These are phyloP conservation scores for Phytophthora pinifolia DNA, from an alignment of 352 stramenopile genomes.

Conservation along the genomic window DNA sequence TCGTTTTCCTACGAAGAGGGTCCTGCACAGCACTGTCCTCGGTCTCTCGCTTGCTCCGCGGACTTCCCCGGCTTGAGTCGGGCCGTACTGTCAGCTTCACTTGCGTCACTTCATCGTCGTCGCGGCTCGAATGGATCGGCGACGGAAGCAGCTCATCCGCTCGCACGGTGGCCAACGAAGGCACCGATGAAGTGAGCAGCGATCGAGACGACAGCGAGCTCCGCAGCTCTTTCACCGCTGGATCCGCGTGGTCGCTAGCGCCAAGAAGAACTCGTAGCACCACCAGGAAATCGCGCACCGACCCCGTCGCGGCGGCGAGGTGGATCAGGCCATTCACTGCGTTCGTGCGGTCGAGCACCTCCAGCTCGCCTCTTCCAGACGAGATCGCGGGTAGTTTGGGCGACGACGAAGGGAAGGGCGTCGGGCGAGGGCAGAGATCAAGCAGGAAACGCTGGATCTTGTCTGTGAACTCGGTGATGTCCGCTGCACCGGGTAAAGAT, in stretches of 20 bases:
- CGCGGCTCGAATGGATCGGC: constrained; percentile 10
- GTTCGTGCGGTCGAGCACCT: constrained; percentile 42
- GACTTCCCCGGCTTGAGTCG: constrained; percentile 12
- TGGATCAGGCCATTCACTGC: constrained; percentile 58
- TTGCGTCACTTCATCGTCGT: constrained; percentile 8
- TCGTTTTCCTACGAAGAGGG: constrained; percentile 32
- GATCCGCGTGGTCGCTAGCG: constrained; percentile 19
- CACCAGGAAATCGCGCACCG: constrained; percentile 56
- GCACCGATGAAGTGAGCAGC: constrained; percentile 29
- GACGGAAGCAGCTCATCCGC: constrained; percentile 16
- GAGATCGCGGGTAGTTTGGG: constrained; percentile 37
- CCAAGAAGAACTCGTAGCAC: constrained; percentile 59
- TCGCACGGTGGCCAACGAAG: constrained; percentile 24
- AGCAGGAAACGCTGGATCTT: constrained; percentile 50
- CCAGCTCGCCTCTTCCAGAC: constrained; percentile 24
- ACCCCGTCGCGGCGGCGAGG: constrained; percentile 51
- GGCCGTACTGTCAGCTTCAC: constrained; percentile 7
- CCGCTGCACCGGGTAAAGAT: background rate
- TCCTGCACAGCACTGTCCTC: constrained; percentile 24
- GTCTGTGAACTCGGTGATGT: constrained; percentile 32
- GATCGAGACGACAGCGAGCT: constrained; percentile 22
- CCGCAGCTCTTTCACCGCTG: constrained; percentile 25
- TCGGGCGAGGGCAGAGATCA: constrained; percentile 34
- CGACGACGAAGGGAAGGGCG: constrained; percentile 21
- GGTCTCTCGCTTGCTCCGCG: constrained; percentile 17